Conservation (phyloP, 1,284 basidiomycete species). For the Microbotryomycetes sp. region DNA sequence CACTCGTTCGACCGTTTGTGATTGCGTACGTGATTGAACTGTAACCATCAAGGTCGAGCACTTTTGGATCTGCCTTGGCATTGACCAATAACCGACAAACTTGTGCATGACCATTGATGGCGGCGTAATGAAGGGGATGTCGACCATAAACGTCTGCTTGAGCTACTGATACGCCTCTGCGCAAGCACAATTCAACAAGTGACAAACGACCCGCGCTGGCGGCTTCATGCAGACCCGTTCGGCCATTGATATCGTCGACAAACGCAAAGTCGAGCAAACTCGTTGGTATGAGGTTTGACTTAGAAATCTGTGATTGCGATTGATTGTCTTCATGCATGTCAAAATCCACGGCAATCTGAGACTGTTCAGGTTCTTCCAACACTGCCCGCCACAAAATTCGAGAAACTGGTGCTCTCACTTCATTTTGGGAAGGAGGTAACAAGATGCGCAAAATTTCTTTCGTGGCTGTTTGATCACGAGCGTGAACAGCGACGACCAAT, state of each 20-base stretch:
- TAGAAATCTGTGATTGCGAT: too few species aligned
- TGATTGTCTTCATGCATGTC: background rate
- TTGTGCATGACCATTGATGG: conserved; percentile 78
- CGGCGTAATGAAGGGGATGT: conserved; percentile 89
- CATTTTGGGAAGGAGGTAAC: background rate
- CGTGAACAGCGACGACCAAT: conserved; percentile 48
- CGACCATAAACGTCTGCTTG: conserved; percentile 84
- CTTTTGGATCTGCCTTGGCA: conserved; percentile 58
- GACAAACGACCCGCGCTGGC: conserved; percentile 73
- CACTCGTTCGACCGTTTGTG: conserved; percentile 77
- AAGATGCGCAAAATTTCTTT: conserved; percentile 26
- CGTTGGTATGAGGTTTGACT: conserved; percentile 52
- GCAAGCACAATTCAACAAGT: conserved; percentile 77
- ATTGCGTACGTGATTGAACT: conserved; percentile 90
- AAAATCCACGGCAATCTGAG: background rate
- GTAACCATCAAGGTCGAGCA: conserved; percentile 87
- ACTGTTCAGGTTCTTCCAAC: conserved; percentile 59
- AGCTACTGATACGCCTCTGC: conserved; percentile 60
- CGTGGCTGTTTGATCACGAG: conserved; percentile 25
- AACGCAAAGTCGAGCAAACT: conserved; percentile 79
- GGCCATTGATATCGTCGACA: conserved; percentile 93
- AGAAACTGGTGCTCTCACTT: conserved; percentile 55
- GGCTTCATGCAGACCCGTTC: conserved; percentile 87
- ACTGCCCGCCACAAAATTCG: conserved; percentile 87
- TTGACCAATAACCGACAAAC: conserved; percentile 73